Base-by-base conservation (phyloP, 306 rosid species). In the Castanea sativa region DNA sequence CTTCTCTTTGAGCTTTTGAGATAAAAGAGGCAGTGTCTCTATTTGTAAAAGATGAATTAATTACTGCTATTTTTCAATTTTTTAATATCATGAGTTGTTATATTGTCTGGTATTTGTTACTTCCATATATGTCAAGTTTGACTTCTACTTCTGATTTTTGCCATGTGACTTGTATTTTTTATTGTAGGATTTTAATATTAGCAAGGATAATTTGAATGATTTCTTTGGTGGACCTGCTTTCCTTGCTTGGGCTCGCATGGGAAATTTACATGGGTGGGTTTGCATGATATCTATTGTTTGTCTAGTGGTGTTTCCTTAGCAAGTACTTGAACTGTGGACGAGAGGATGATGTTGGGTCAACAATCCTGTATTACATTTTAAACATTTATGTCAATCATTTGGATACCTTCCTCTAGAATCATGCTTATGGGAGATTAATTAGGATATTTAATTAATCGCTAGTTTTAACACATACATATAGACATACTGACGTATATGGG, bases 201-300 rank as follows among this genome's bases (percentile, higher is more conserved):
- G 86, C 64, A 84, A 85, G 53, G 87, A 84, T 73, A 91, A 87
- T 76, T 85, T 92, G 86, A 84, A 92, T 52, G 76, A 82, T 86
- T 94, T 89, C 89, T 92, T 94, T 80, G 95, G 98, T 83, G 98
- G 98, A 85, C 93, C 97, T 75, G 95, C 97, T 74, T 94, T 94
- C 87, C 97, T 94, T 85, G 97, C 98, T 20, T 94, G 98, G 98
- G 98, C 98, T 76, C 97, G 97, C 81, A 91, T 94, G 98, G 97
- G 97, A 82, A 94, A 94, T 83, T 85, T 94, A 78, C 98, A 92
- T 76, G 93, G 97, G 97, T 94, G 84, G 80, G 97, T 92, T 69
- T 76, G 78, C 73, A 65, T 68, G 77, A 77, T 85, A 55, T 69
- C 65, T 30, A 60, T 53, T 67, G 55, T 19, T 12, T 53, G 53